Percentiles rank a stretch among this genome's conserved stretches.
Conservation (phyloP, 1,284 basidiomycete species). For the Entoloma clypeatum region DNA sequence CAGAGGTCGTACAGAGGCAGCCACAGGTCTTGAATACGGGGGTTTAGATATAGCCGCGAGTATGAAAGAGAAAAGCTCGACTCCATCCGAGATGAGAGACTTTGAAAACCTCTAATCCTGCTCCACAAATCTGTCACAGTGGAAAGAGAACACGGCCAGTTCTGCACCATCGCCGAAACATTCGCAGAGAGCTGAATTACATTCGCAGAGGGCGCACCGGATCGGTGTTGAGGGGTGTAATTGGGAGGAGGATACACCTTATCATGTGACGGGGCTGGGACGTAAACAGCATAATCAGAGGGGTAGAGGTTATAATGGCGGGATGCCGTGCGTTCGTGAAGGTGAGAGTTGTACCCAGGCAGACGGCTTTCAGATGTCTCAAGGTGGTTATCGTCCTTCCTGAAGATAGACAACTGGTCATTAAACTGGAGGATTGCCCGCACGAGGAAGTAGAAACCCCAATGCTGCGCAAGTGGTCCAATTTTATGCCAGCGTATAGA, state of each 20-base stretch:
- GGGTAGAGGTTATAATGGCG: constrained; percentile 7
- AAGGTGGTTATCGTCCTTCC: background rate
- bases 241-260: constrained; percentile 1
- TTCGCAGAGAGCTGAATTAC: background rate
- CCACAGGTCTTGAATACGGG: constrained; percentile 21
- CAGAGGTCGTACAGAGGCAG: constrained; percentile 30
- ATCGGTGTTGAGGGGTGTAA: background rate
- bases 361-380: background rate
- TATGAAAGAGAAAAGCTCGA: constrained; percentile 4
- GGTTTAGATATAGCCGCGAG: constrained; percentile 11
- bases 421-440: constrained; percentile 30
- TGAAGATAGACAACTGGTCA: constrained; percentile 14
- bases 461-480: constrained; percentile 28
- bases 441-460: constrained; percentile 24
- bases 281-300: background rate
- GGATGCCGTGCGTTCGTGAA: constrained; percentile 10
- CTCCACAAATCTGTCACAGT: constrained; percentile 16
- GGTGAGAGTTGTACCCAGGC: background rate
- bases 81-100: background rate
- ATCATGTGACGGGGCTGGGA: constrained; percentile 2
- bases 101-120: background rate
- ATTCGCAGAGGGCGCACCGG: background rate
- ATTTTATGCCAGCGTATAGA: constrained; percentile 31
- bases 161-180: constrained; percentile 10
- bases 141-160: constrained; percentile 3